Evolutionary conservation across 2,329 filamentous ascomycete species (phyloP).

Genomic region (Calonectria fujianensis): DNA sequence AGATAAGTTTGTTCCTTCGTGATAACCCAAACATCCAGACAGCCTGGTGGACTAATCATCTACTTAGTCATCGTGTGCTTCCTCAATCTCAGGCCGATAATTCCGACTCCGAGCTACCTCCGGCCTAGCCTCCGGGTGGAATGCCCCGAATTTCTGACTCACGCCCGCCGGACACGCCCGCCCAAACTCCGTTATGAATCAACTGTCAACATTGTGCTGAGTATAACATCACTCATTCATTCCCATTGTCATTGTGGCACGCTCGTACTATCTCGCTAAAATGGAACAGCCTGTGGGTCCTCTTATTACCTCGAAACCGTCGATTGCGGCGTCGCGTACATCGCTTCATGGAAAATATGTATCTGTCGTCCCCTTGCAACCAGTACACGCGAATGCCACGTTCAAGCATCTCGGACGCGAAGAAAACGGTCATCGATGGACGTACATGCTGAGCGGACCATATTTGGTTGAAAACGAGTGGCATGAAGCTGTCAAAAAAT

Average conservation of each 20-base stretch:
- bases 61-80: slow-evolving; percentile 7
- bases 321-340: slow-evolving; percentile 44
- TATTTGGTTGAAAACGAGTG: slow-evolving; percentile 49
- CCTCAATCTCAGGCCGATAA: neutral
- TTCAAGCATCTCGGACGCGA: slow-evolving; percentile 59
- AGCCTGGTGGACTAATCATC: neutral
- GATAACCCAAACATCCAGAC: neutral
- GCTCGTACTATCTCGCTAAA: neutral
- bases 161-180: neutral
- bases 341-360: slow-evolving; percentile 57
- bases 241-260: neutral
- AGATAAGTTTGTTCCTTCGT: neutral
- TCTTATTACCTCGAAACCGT: slow-evolving; percentile 40
- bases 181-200: neutral
- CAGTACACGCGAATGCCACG: slow-evolving; percentile 54
- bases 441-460: slow-evolving; percentile 57
- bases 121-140: neutral
- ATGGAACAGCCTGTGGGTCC: slow-evolving; percentile 49
- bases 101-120: neutral
- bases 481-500: slow-evolving; percentile 45
- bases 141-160: slow-evolving; percentile 23
- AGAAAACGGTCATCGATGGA: slow-evolving; percentile 59
- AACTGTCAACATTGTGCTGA: neutral
- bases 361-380: slow-evolving; percentile 55
- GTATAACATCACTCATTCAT: neutral